phyloP scores from a whole-genome alignment of 2,329 filamentous ascomycete species.

The Cercospora canescens region DNA sequence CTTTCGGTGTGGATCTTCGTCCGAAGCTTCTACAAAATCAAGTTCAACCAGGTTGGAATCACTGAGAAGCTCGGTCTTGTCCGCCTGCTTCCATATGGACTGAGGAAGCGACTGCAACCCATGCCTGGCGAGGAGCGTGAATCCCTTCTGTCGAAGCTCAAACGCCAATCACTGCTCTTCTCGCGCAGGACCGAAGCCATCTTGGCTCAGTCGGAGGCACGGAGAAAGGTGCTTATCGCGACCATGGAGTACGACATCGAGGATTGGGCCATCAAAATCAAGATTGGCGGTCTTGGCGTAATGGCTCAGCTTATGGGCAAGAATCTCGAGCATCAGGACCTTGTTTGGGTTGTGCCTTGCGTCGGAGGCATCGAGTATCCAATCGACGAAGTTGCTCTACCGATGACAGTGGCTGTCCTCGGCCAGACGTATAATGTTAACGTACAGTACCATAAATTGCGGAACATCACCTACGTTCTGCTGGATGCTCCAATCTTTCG shows the following conservation, averaged over 20 bases:
- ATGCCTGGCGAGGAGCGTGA: conserved; percentile 4
- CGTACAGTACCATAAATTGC: conserved; percentile 61
- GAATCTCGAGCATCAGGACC: conserved; percentile 60
- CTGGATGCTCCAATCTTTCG: conserved; percentile 66
- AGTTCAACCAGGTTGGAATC: conserved; percentile 57
- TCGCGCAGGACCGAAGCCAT: conserved; percentile 10
- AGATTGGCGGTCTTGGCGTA: conserved; percentile 67
- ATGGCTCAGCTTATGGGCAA: conserved; percentile 70
- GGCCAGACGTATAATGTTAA: conserved; percentile 59
- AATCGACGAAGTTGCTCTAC: conserved; percentile 55
- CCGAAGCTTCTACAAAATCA: conserved; percentile 61
- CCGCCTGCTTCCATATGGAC: conserved; percentile 11
- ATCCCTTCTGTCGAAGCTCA: conserved; percentile 2
- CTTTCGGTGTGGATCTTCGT: conserved; percentile 57
- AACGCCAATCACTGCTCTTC: conserved; percentile 9
- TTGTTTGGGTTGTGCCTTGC: conserved; percentile 55
- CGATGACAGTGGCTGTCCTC: conserved; percentile 62
- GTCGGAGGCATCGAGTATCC: conserved; percentile 65
- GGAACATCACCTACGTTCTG: conserved; percentile 67
- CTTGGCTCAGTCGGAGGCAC: conserved; percentile 5
- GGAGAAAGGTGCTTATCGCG: conserved; percentile 61
- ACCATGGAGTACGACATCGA: conserved; percentile 72
- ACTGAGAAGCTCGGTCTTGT: conserved; percentile 26
- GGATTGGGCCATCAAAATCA: conserved; percentile 68
- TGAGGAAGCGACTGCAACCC: conserved; percentile 9